A percentile compares a stretch with the other conserved stretches of the same genome.
Evolutionary conservation across 495 filamentous ascomycete species (phyloP).

Genomic region (Echria macrotheca): DNA sequence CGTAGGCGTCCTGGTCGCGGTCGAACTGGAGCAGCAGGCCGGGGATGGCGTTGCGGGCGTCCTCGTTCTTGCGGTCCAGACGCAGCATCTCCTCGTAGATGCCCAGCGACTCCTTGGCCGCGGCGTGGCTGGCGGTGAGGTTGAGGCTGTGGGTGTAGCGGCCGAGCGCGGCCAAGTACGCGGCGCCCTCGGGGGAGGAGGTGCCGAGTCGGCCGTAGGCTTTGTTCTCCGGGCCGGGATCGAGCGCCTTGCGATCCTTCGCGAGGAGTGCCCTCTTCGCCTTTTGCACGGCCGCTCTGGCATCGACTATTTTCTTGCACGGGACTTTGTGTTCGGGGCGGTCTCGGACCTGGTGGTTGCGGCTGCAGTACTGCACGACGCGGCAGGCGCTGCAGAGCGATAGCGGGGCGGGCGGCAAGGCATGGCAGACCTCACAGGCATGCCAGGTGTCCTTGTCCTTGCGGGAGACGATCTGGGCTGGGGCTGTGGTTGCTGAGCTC

Average conservation of each 20-base stretch:
- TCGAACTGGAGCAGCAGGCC: background rate
- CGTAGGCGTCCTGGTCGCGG: constrained; percentile 3
- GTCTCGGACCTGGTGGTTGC: background rate
- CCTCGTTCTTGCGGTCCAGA: background rate
- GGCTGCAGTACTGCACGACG: background rate
- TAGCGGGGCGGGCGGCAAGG: background rate
- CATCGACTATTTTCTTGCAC: background rate
- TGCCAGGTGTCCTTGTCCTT: too few relatives aligned
- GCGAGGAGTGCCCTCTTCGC: background rate
- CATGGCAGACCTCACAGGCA: background rate
- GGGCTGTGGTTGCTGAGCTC: too few relatives aligned
- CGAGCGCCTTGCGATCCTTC: background rate
- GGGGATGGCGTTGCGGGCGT: background rate
- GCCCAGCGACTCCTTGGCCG: background rate
- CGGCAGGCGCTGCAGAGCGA: background rate
- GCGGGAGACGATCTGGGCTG: too few relatives aligned
- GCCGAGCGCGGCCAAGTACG: background rate
- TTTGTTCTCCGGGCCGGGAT: background rate
- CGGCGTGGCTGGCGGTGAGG: background rate
- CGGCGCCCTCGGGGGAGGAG: background rate
- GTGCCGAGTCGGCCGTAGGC: background rate
- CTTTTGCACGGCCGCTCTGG: background rate
- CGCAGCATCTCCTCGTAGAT: background rate
- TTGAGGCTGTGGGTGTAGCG: too few relatives aligned
- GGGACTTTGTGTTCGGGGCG: background rate